Conservation (phyloP, 805 yeast species). For the Wickerhamiella azyma region DNA sequence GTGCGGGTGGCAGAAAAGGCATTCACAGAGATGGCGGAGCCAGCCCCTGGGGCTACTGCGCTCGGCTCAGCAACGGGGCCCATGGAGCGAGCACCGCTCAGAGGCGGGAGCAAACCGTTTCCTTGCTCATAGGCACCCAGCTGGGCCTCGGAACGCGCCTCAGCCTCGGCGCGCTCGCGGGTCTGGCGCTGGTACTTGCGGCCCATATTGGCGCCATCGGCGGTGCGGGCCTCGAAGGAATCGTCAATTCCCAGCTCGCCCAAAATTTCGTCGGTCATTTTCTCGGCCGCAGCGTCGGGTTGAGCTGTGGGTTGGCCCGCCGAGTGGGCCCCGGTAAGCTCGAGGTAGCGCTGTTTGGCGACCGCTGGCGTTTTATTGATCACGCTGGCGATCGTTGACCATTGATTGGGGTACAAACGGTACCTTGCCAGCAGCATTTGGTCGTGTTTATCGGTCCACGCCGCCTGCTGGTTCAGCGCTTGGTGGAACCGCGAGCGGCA, state of each 20-base stretch:
- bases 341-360: neutral
- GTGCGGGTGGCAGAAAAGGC: neutral
- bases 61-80: neutral
- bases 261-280: neutral
- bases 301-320: neutral
- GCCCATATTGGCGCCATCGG: neutral
- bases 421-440: neutral
- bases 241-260: neutral
- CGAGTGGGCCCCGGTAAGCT: constrained; percentile 1
- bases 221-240: neutral
- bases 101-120: neutral
- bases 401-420: neutral
- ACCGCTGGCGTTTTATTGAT: neutral
- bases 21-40: neutral
- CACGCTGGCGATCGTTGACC: neutral
- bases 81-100: neutral
- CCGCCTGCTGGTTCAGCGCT: neutral
- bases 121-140: neutral
- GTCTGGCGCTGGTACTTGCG: constrained; percentile 3
- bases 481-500: neutral
- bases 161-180: constrained; percentile 5
- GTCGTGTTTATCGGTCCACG: neutral
- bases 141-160: neutral
- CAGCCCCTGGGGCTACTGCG: neutral
- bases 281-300: neutral